Evolutionary conservation across 768 basidiomycete genomes (phyloP).

Genomic region (Neoboletus magnificus): DNA sequence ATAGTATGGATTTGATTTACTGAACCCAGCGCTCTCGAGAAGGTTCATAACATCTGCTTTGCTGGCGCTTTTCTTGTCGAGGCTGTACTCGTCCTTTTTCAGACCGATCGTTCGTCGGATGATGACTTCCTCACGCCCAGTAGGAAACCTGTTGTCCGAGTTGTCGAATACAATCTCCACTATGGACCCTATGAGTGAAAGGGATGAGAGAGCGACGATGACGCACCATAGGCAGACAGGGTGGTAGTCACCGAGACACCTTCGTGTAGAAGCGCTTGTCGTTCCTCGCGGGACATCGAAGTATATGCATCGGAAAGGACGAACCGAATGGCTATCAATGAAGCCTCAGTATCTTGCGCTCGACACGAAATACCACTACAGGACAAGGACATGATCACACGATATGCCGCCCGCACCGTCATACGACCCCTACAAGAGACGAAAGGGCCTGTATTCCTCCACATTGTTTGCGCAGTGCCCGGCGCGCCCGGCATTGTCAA

Average conservation of each 20-base stretch:
- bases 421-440: not conserved
- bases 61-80: slow-evolving; percentile 92
- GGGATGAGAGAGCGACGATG: not conserved
- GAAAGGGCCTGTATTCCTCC: not conserved
- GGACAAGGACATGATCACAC: not conserved
- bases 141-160: slow-evolving; percentile 90
- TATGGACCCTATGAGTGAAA: slow-evolving; percentile 4
- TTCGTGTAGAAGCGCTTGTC: slow-evolving; percentile 90
- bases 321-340: slow-evolving; percentile 80
- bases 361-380: not conserved
- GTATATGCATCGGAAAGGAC: slow-evolving; percentile 98
- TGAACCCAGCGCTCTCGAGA: slow-evolving; percentile 95
- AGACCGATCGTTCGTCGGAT: slow-evolving; percentile 92
- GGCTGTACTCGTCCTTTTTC: slow-evolving; percentile 98
- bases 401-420: not conserved
- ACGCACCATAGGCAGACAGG: slow-evolving; percentile 82
- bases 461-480: not conserved
- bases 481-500: not conserved
- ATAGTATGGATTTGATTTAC: slow-evolving; percentile 97
- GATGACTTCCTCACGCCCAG: slow-evolving; percentile 81
- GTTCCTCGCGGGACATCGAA: slow-evolving; percentile 90
- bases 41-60: slow-evolving; percentile 98
- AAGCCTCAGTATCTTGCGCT: slow-evolving; percentile 1
- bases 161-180: slow-evolving; percentile 98
- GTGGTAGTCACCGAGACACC: slow-evolving; percentile 86